These are phyloP conservation scores for Aspergillus sp. DNA, from an alignment of 2,329 filamentous ascomycete genomes.

Conservation along the genomic window DNA sequence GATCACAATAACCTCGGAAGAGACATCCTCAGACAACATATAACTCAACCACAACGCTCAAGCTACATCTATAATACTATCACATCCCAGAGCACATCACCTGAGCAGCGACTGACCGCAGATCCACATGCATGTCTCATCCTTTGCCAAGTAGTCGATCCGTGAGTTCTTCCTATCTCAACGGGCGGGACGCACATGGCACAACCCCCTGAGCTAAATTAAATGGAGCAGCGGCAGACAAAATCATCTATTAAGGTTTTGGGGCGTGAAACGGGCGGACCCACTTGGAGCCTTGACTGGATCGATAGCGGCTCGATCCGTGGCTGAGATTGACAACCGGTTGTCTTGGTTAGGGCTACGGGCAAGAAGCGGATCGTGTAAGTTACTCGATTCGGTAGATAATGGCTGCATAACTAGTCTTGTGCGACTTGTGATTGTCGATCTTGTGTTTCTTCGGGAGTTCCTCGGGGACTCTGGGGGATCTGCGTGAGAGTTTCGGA, in stretches of 20 bases:
- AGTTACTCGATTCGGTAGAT: not conserved
- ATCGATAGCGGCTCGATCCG: not conserved
- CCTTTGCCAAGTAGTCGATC: not conserved
- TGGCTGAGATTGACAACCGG: not conserved
- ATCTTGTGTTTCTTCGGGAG: slow-evolving; percentile 1
- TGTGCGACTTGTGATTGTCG: not conserved
- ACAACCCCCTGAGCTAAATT: not conserved
- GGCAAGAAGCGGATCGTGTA: not conserved
- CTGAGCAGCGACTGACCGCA: not conserved
- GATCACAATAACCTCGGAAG: not conserved
- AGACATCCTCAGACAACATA: not conserved
- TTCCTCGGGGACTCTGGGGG: not conserved
- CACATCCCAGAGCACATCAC: not conserved
- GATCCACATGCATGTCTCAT: slow-evolving; percentile 1
- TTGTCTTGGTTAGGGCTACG: not conserved
- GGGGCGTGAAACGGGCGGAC: not conserved
- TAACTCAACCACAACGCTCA: not conserved
- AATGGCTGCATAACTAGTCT: no score
- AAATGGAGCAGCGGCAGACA: not conserved
- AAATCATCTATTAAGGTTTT: slow-evolving; percentile 7
- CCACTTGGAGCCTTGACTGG: not conserved
- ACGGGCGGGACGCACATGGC: not conserved
- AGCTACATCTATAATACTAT: not conserved
- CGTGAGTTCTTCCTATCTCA: not conserved
- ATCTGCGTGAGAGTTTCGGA: not conserved